These are phyloP conservation scores for Suillus lakei DNA, from an alignment of 768 basidiomycete genomes.

Conservation along the genomic window DNA sequence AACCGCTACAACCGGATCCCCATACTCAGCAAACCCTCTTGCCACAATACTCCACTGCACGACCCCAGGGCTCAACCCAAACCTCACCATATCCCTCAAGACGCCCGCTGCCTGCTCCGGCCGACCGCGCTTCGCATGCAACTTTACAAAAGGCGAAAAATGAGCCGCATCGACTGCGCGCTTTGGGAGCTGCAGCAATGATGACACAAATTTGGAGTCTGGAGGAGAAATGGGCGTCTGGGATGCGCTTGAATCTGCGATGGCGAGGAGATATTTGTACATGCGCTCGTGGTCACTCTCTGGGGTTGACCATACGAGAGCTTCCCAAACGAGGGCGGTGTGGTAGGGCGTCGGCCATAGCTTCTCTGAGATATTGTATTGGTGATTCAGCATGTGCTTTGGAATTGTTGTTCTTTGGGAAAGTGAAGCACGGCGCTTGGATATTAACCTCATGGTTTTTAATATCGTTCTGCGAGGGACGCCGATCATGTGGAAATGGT, in stretches of 20 bases:
- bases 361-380: slow-evolving; percentile 15
- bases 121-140: slow-evolving; percentile 38
- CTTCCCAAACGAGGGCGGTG: slow-evolving; percentile 41
- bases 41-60: slow-evolving; percentile 58
- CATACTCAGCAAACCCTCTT: slow-evolving; percentile 47
- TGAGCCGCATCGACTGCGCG: slow-evolving; percentile 39
- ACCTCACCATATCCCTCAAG: slow-evolving; percentile 55
- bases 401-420: slow-evolving; percentile 6
- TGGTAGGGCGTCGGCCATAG: slow-evolving; percentile 40
- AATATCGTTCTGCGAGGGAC: slow-evolving; percentile 46
- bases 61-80: slow-evolving; percentile 49
- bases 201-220: slow-evolving; percentile 3
- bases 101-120: slow-evolving; percentile 42
- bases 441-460: slow-evolving; percentile 13
- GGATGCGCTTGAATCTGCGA: slow-evolving; percentile 13
- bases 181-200: slow-evolving; percentile 25
- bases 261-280: slow-evolving; percentile 48
- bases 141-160: slow-evolving; percentile 60
- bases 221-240: neutral
- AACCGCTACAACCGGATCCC: slow-evolving; percentile 41
- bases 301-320: slow-evolving; percentile 28
- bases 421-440: slow-evolving; percentile 3
- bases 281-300: slow-evolving; percentile 37
- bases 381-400: slow-evolving; percentile 4
- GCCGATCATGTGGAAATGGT: slow-evolving; percentile 56